Base-by-base conservation (phyloP, 768 basidiomycete genomes). In the Suillus weaverae region DNA sequence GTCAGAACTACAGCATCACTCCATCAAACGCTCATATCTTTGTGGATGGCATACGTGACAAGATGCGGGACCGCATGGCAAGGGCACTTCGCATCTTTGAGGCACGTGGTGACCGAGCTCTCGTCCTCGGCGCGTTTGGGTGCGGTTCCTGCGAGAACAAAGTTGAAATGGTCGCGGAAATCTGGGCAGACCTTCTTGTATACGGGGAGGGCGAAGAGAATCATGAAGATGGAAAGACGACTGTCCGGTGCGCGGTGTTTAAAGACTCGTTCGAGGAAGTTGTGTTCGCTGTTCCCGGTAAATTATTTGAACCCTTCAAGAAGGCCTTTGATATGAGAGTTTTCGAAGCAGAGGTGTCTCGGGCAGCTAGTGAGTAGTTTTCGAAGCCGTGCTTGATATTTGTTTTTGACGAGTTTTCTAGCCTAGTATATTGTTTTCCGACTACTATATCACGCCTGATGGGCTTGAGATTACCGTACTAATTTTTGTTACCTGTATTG, bases 11-110 rank as follows among this genome's bases (percentile, higher is more conserved):
- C 62, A 62, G 60, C 60, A 78, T 80, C 48, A 69, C 73, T 7
- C 70, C 78, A 7, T 70, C 70, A 4, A 76, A 81, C 59, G 69
- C 72, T 7, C 63, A 78, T 54, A 62, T 81, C 32, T 79, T 79
- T 53, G 76, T 75, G 62, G 72, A 77, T 14, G 79, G 78, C 13
- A 81, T 82, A 62, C 77, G 80, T 33, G 65, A 62, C 54, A 77
- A 76, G 36, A 83, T 83, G 81, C 75, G 76, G 56, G 82, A 83
- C 61, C 81, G 83, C 46, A 84, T 84, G 83, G 83, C 79, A 1
- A 81, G 82, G 35, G 74, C 71, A 13, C 69, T 84, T 63, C 76
- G 77, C n/a, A 73, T 81, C 41, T 83, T 84, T 65, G 78, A 83
- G 69, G 73, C 74, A 30, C 71, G 73, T 18, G 80, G 81, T 33